A percentile compares a stretch with the other conserved stretches of the same genome.
These are phyloP conservation scores for Penicillium psychrofluorescens DNA, from an alignment of 495 filamentous ascomycete genomes.

Conservation along the genomic window DNA sequence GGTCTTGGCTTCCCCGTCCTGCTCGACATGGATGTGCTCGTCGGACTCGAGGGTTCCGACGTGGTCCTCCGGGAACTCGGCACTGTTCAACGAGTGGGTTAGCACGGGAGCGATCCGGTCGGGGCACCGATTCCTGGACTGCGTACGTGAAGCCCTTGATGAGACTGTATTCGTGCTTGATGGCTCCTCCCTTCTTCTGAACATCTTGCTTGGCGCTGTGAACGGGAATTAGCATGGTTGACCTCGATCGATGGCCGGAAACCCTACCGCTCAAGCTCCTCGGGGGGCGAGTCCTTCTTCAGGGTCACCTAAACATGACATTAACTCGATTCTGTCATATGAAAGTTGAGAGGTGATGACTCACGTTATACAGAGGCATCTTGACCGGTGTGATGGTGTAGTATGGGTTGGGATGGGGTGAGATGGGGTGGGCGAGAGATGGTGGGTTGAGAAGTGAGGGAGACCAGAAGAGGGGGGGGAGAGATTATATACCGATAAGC, in stretches of 20 bases:
- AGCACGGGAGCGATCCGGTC: conserved; percentile 3
- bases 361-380: conserved; percentile 70
- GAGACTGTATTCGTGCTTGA: conserved; percentile 73
- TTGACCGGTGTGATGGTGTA: conserved; percentile 12
- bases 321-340: no score
- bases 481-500: conserved; percentile 17
- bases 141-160: conserved; percentile 90
- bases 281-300: conserved; percentile 54
- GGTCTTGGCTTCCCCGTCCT: conserved; percentile 60
- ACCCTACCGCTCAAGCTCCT: conserved; percentile 57
- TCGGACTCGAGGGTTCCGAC: conserved; percentile 53
- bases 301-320: conserved; percentile 58
- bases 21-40: conserved; percentile 71
- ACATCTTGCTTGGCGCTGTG: conserved; percentile 66
- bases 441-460: not conserved
- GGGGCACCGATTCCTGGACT: not conserved
- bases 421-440: no score
- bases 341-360: conserved; percentile 10
- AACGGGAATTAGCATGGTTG: conserved; percentile 3
- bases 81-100: conserved; percentile 41
- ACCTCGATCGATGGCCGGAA: not conserved
- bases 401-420: no score
- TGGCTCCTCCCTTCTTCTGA: conserved; percentile 64
- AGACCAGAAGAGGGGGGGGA: conserved; percentile 3
- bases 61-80: conserved; percentile 60